phyloP scores from a whole-genome alignment of 352 stramenopile species.

The Globisporangium solare region DNA sequence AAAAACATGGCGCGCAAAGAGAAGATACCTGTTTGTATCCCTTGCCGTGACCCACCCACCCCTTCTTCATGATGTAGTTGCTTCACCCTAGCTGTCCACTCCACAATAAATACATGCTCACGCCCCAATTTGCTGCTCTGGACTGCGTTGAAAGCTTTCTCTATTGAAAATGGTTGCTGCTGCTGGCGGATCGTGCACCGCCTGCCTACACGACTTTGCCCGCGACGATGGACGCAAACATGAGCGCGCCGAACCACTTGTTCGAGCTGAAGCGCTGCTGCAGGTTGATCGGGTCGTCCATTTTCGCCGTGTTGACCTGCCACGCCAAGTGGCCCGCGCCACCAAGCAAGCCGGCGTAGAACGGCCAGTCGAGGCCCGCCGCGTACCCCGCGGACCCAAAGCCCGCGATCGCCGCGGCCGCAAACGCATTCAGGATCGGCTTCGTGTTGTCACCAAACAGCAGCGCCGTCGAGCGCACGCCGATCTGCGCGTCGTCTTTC shows the following conservation, averaged over 20 bases:
- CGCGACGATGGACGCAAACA: conserved; percentile 79
- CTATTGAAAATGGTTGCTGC: conserved; percentile 2
- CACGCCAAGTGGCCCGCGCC: conserved; percentile 93
- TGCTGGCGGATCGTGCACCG: not conserved
- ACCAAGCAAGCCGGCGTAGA: conserved; percentile 85
- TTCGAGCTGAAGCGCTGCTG: conserved; percentile 94
- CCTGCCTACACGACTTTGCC: conserved; percentile 70
- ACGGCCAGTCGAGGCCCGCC: conserved; percentile 79
- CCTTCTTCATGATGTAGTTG: not conserved
- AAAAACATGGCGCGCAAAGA: not conserved
- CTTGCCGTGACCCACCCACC: not conserved
- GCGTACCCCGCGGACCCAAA: conserved; percentile 75
- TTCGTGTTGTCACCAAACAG: conserved; percentile 94
- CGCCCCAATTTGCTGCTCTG: conserved; percentile 1
- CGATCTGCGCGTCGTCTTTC: conserved; percentile 94
- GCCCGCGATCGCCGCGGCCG: conserved; percentile 52
- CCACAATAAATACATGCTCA: conserved; percentile 7
- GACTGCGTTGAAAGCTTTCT: too few relatives aligned
- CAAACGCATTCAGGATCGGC: conserved; percentile 89
- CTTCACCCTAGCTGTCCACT: not conserved
- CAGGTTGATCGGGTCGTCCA: conserved; percentile 92
- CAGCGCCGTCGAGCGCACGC: conserved; percentile 94
- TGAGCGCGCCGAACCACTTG: conserved; percentile 81
- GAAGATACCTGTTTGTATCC: too few relatives aligned
- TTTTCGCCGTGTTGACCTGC: conserved; percentile 96